phyloP scores from a whole-genome alignment of 1,284 basidiomycete genomes.

The Moniliella sp. region DNA sequence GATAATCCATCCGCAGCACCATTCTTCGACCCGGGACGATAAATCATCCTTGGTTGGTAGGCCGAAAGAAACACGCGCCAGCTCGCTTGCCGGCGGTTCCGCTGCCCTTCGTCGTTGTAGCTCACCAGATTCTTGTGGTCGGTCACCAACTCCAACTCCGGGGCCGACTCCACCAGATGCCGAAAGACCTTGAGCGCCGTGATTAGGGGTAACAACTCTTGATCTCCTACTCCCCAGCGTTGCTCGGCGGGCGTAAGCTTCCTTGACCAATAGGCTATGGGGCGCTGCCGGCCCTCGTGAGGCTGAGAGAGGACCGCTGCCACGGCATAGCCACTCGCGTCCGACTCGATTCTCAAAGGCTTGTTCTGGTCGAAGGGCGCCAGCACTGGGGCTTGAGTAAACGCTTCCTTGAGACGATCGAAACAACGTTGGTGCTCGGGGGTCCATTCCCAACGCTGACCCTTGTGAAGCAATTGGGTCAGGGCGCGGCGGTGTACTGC shows the following conservation, averaged over 20 bases:
- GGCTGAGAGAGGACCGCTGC: slow-evolving; percentile 19
- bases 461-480: neutral
- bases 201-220: slow-evolving; percentile 4
- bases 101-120: slow-evolving; percentile 2
- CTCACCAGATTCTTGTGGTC: slow-evolving; percentile 5
- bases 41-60: slow-evolving; percentile 1
- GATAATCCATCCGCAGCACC: slow-evolving; percentile 1
- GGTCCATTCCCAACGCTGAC: slow-evolving; percentile 8
- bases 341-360: slow-evolving; percentile 22
- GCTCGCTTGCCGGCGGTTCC: slow-evolving; percentile 1
- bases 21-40: neutral
- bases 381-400: slow-evolving; percentile 32
- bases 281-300: slow-evolving; percentile 1
- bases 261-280: slow-evolving; percentile 1
- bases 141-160: slow-evolving; percentile 1
- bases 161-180: slow-evolving; percentile 2
- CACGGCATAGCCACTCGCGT: slow-evolving; percentile 27
- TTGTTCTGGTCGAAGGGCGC: slow-evolving; percentile 30
- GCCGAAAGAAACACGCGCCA: neutral
- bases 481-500: slow-evolving; percentile 7
- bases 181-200: slow-evolving; percentile 1
- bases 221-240: slow-evolving; percentile 5
- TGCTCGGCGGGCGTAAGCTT: slow-evolving; percentile 7
- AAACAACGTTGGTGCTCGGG: slow-evolving; percentile 25
- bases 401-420: slow-evolving; percentile 32